These are phyloP conservation scores for Penicillium sclerotiorum DNA, from an alignment of 2,329 filamentous ascomycete species.

Conservation along the genomic window DNA sequence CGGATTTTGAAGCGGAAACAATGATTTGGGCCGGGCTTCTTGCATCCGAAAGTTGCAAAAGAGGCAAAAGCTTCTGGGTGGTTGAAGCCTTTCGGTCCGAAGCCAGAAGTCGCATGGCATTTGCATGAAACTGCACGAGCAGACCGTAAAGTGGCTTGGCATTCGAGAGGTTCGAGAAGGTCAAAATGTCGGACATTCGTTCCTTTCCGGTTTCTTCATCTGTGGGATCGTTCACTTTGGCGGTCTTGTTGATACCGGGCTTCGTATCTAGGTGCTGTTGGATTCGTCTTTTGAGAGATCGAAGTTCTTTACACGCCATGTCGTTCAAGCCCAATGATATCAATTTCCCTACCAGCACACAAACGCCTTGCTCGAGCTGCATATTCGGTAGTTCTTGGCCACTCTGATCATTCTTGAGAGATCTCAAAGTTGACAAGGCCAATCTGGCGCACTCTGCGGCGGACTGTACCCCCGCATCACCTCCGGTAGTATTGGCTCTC, in stretches of 20 bases:
- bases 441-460: conserved; percentile 45
- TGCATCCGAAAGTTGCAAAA: conserved; percentile 36
- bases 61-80: conserved; percentile 33
- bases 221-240: conserved; percentile 13
- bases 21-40: conserved; percentile 46
- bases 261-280: conserved; percentile 33
- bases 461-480: conserved; percentile 30
- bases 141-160: conserved; percentile 33
- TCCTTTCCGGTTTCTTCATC: conserved; percentile 38
- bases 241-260: conserved; percentile 17
- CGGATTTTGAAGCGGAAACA: conserved; percentile 38
- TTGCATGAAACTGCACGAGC: conserved; percentile 44
- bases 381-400: conserved; percentile 33
- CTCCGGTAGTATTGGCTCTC: conserved; percentile 22
- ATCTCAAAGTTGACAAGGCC: conserved; percentile 42
- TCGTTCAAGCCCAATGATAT: conserved; percentile 45
- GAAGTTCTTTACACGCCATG: conserved; percentile 45
- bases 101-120: conserved; percentile 42
- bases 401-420: conserved; percentile 35
- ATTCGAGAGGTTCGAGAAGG: conserved; percentile 33
- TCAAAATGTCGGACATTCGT: conserved; percentile 41
- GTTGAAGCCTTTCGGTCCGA: conserved; percentile 36
- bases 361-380: conserved; percentile 47
- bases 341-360: conserved; percentile 45
- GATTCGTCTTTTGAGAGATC: conserved; percentile 41